Evolutionary conservation across 1,139 yeast genomes (phyloP), one percentile per base, ranked within the genome.

Genomic region (Kurtzmaniella natalensis): DNA sequence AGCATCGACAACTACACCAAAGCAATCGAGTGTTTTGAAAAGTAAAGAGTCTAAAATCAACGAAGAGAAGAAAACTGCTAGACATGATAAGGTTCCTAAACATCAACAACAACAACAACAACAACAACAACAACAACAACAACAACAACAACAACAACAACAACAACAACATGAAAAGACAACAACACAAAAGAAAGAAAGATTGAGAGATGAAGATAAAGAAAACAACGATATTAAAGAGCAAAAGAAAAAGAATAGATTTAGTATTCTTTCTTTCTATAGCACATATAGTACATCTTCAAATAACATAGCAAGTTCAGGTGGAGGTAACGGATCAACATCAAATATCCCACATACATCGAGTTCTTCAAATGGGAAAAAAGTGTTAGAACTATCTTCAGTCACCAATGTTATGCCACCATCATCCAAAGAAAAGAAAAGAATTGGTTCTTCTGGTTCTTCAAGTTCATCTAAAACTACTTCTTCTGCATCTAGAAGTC

Each of bases 211-310:
- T 34, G 44, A 37, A 19, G 33, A 22, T 18, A 41, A 36, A 26
- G 49, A 43, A 24, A 35, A 39, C n/a, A 46, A 54, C 39, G 56
- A 56, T 34, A 65, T 56, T 23, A 57, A 49, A 33, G 69, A 64
- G 28, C 47, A 50, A 25, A 67, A 67, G 49, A 71, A 67, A 46
- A 61, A 63, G 31, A 70, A 70, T 46, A 48, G 81, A 42, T 75
- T 74, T 49, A 73, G 79, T 53, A 53, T 74, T 40, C 60, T 76
- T 31, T 71, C 78, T 3, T 72, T 76, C 47, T 75, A 75, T 53
- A 58, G 63, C 33, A 57, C 55, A 28, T 62, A 63, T 40, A 56
- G 54, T 37, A 42, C 55, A 3, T 55, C 65, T 7, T 40, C 50
- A 4, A 41, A 48, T 25, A 51, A 44, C 28, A 32, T 50, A 18